phyloP scores from a whole-genome alignment of 2,329 filamentous ascomycete species.

The Anthostomella pinea region DNA sequence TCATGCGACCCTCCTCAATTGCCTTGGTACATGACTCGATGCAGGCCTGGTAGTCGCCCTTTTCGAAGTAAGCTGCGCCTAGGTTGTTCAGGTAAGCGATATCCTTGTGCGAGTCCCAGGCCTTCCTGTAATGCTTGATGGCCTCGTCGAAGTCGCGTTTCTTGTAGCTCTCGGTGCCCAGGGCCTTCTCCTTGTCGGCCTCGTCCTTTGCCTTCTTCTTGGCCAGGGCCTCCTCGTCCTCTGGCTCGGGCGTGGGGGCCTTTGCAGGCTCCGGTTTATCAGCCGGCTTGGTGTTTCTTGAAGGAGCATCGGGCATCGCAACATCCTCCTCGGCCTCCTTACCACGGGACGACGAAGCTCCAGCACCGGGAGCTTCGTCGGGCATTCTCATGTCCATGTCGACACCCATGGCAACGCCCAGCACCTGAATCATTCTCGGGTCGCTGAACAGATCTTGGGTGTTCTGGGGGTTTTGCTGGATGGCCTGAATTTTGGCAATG shows the following conservation, averaged over 20 bases:
- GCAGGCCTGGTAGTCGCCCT: conserved; percentile 85
- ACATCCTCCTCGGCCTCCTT: conserved; percentile 67
- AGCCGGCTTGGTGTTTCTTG: conserved; percentile 39
- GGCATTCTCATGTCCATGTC: conserved; percentile 70
- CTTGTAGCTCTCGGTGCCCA: conserved; percentile 96
- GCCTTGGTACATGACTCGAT: conserved; percentile 87
- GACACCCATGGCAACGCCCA: conserved; percentile 89
- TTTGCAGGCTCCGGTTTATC: conserved; percentile 53
- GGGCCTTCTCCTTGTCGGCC: conserved; percentile 89
- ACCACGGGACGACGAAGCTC: conserved; percentile 23
- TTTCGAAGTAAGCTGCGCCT: conserved; percentile 91
- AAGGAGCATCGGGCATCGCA: conserved; percentile 68
- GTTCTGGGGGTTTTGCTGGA: conserved; percentile 77
- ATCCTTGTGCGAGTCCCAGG: conserved; percentile 93
- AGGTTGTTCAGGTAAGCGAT: conserved; percentile 98
- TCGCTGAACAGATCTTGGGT: conserved; percentile 81
- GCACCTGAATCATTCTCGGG: conserved; percentile 87
- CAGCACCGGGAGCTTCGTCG: conserved; percentile 33
- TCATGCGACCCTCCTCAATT: conserved; percentile 81
- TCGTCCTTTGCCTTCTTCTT: conserved; percentile 90
- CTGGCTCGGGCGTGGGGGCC: conserved; percentile 53
- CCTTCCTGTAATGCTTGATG: conserved; percentile 90
- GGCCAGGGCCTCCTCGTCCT: conserved; percentile 78
- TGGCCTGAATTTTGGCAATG: conserved; percentile 81
- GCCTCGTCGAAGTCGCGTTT: conserved; percentile 95